Evolutionary conservation across 2,329 filamentous ascomycete species (phyloP), one percentile per base, ranked within the genome.

Genomic region (Teratosphaeria zuluensis): DNA sequence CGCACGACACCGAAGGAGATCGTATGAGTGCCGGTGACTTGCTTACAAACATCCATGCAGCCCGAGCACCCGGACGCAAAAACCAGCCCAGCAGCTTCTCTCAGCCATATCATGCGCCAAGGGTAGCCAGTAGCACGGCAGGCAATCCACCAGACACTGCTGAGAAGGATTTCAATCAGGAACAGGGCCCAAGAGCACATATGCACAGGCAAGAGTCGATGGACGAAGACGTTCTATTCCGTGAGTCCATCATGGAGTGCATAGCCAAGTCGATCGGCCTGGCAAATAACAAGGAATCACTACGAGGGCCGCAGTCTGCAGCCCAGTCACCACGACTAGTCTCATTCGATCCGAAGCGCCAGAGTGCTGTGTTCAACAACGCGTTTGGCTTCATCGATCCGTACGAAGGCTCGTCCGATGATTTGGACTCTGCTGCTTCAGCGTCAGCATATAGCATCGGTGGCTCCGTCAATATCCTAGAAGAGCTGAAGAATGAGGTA

Each of bases 211-310:
- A 92, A 64, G 91, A 96, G 58, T 88, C 89, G 0, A 76, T 91
- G 7, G 90, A 96, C 64, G 94, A 97, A 70, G 92, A 96, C 67
- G 84, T 87, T 53, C 74, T 95, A 6, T 97, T 99, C 73, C 82
- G 95, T 48, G 86, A 90, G 59, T 95, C 91, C 0, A 90, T 99
- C 16, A 76, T 97, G 24, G 90, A 96, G 65, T 97, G 94, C 70
- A 95, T 99, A 77, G 92, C 96, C 74, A 96, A 92, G 70, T 88
- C 91, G 0, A 88, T 99, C 61, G 94, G 94, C 0, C 76, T 99
- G 58, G 88, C 86, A 21, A 84, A 85, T 33, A 82, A 80, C 2
- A 85, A 85, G 38, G 83, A 86, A 59, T 79, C 81, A 0, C 78
- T 87, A 0, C 81, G 83, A 54, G 88, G 88, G 65, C 77, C 81